Evolutionary conservation across 257 asterid genomes (phyloP).

Genomic region (Jacaranda mimosifolia): DNA sequence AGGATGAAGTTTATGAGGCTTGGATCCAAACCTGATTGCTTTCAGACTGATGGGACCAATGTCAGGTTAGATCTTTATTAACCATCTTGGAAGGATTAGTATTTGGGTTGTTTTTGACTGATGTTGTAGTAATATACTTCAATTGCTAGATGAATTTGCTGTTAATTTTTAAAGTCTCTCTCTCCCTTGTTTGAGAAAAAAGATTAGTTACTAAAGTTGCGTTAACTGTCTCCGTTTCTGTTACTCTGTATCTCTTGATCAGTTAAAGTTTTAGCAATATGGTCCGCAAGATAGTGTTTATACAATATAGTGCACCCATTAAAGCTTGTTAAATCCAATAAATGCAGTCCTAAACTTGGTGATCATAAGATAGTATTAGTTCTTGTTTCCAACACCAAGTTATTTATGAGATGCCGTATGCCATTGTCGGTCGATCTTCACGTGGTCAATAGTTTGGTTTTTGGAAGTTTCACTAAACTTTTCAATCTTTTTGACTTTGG

Average conservation of each 20-base stretch:
- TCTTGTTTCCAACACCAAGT: background rate
- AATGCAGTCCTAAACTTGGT: background rate
- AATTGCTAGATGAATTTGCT: background rate
- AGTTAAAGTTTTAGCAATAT: background rate
- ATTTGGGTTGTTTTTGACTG: background rate
- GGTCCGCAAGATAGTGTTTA: background rate
- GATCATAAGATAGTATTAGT: background rate
- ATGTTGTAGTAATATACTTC: background rate
- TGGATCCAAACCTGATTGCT: slow-evolving; percentile 78
- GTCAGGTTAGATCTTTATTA: slow-evolving; percentile 51
- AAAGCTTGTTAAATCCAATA: background rate
- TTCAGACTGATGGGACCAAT: slow-evolving; percentile 62
- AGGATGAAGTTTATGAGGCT: slow-evolving; percentile 84
- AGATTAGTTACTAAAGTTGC: background rate
- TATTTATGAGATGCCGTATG: background rate
- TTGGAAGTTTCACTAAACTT: no score
- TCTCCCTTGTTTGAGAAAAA: background rate
- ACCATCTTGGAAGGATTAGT: background rate
- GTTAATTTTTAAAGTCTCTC: background rate
- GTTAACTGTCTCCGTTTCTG: background rate
- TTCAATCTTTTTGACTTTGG: no score
- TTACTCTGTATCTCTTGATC: background rate
- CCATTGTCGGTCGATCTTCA: no score
- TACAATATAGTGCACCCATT: background rate
- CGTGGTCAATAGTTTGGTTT: no score